Conservation (phyloP, 163 green algal genomes). For the Trebouxia gelatinosa region DNA sequence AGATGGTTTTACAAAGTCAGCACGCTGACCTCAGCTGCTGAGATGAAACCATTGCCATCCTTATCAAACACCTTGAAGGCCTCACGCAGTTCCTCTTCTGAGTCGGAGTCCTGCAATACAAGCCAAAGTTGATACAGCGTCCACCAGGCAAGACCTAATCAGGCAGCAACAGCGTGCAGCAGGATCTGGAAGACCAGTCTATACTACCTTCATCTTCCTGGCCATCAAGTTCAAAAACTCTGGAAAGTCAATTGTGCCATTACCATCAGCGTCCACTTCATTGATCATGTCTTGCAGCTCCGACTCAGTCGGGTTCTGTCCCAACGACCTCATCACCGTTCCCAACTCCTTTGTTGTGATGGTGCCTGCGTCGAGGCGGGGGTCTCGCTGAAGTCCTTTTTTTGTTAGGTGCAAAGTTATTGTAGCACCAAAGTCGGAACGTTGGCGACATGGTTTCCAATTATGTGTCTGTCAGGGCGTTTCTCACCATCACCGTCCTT, state of each 20-base stretch:
- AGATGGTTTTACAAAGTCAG: no score
- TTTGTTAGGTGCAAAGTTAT: no score
- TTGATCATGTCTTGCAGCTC: conserved; percentile 86
- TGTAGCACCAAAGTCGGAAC: no score
- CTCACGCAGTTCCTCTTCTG: conserved; percentile 97
- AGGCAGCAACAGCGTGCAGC: no score
- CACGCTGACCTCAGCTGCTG: conserved; percentile 83
- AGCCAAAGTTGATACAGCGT: neutral
- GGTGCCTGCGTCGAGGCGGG: no score
- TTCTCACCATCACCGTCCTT: conserved; percentile 75
- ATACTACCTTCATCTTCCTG: conserved; percentile 85
- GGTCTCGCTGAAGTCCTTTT: no score
- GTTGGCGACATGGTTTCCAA: no score
- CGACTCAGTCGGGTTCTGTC: conserved; percentile 98
- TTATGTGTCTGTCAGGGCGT: no score
- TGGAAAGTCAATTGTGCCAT: conserved; percentile 99
- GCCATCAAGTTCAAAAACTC: conserved; percentile 99
- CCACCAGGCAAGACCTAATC: no score
- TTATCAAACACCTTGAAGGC: conserved; percentile 99
- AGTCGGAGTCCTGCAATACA: conserved; percentile 85
- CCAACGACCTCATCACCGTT: conserved; percentile 98
- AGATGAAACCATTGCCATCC: conserved; percentile 99
- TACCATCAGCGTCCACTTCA: conserved; percentile 95
- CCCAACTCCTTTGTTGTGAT: conserved; percentile 98
- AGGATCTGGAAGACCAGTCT: neutral